Evolutionary conservation across 1,139 yeast species (phyloP).

Genomic region (Meyerozyma guilliermondii): DNA sequence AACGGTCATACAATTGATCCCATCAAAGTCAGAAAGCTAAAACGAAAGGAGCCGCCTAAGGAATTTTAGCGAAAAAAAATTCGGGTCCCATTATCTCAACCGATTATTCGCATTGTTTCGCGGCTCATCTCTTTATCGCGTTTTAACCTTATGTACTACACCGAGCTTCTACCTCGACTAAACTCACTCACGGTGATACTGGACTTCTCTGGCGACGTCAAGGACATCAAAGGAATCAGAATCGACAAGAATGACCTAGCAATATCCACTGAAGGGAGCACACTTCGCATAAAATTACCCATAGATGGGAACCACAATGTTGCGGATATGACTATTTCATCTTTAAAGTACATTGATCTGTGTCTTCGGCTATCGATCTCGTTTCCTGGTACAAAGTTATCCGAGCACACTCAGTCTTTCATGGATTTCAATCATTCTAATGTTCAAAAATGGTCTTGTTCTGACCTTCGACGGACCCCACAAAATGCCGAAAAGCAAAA

Average conservation of each 20-base stretch:
- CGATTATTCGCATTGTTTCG: not conserved
- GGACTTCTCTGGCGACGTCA: constrained; percentile 14
- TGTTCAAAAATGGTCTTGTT: constrained; percentile 36
- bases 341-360: not conserved
- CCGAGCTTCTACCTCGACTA: constrained; percentile 39
- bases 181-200: constrained; percentile 25
- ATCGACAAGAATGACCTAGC: constrained; percentile 2
- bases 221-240: constrained; percentile 9
- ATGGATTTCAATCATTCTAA: constrained; percentile 13
- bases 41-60: not conserved
- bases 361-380: constrained; percentile 2
- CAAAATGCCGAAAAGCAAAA: constrained; percentile 15
- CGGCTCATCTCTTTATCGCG: not conserved
- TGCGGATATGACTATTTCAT: constrained; percentile 1
- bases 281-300: not conserved
- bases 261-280: constrained; percentile 2
- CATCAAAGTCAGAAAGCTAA: not conserved
- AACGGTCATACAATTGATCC: not conserved
- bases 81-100: not conserved
- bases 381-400: constrained; percentile 6
- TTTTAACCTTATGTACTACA: constrained; percentile 21
- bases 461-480: constrained; percentile 33
- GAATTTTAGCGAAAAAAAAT: not conserved
- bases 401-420: constrained; percentile 13
- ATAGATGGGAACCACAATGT: not conserved